A percentile compares a stretch with the other conserved stretches of the same genome.
Conservation (phyloP, 768 basidiomycete genomes). For the Tremella fuciformis region DNA sequence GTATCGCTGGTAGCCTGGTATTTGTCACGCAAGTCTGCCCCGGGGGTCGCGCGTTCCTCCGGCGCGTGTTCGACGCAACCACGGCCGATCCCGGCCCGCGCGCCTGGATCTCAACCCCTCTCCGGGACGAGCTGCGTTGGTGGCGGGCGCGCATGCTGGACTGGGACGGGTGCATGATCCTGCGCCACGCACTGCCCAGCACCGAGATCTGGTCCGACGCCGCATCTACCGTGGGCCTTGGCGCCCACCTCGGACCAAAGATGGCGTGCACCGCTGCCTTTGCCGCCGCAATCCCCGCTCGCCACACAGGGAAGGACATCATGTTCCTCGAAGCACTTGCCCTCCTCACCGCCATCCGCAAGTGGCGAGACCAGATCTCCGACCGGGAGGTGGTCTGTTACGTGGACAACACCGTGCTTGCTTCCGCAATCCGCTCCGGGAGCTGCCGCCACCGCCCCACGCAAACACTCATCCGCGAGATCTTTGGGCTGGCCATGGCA, state of each 20-base stretch:
- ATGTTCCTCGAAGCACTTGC: slow-evolving; percentile 19
- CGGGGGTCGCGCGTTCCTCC: too few relatives aligned
- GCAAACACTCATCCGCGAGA: not conserved
- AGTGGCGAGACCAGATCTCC: slow-evolving; percentile 2
- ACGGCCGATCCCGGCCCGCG: too few relatives aligned
- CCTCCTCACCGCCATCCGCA: slow-evolving; percentile 6
- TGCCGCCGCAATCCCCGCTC: not conserved
- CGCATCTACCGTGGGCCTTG: too few relatives aligned
- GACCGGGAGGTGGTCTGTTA: not conserved
- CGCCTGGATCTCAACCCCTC: too few relatives aligned
- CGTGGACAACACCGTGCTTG: not conserved
- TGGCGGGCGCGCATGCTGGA: too few relatives aligned
- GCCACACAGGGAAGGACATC: slow-evolving; percentile 9
- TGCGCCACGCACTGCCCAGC: too few relatives aligned
- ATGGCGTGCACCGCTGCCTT: not conserved
- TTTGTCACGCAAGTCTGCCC: slow-evolving; percentile 54
- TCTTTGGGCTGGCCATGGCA: too few relatives aligned
- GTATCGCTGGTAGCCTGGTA: slow-evolving; percentile 51
- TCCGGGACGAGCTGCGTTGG: too few relatives aligned
- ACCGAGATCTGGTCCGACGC: too few relatives aligned
- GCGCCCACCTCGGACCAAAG: slow-evolving; percentile 9
- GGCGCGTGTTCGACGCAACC: too few relatives aligned
- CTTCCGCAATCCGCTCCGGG: not conserved
- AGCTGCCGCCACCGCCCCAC: not conserved
- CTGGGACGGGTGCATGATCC: too few relatives aligned